Percentiles rank a stretch among this genome's conserved stretches.
Conservation (phyloP, 2,329 filamentous ascomycete species). For the Fusarium pininemorale region DNA sequence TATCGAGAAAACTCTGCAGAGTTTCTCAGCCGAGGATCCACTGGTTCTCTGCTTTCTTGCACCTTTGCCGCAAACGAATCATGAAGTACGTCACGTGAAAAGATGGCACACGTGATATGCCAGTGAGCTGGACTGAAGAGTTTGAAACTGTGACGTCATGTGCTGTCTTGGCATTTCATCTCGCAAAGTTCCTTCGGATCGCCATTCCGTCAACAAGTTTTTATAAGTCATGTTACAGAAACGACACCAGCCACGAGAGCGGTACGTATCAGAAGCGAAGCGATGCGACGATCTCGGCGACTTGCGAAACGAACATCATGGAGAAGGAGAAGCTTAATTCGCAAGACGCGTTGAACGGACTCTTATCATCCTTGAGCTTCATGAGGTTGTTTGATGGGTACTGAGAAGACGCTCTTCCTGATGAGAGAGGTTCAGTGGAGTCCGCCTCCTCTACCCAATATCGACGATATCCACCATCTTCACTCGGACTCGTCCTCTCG, state of each 20-base stretch:
- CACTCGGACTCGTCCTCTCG: slow-evolving; percentile 8
- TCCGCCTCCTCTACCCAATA: slow-evolving; percentile 4
- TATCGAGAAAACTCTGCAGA: slow-evolving; percentile 29
- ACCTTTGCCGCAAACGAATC: slow-evolving; percentile 17
- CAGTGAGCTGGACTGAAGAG: neutral
- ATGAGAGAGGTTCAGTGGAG: slow-evolving; percentile 24
- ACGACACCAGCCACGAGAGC: neutral
- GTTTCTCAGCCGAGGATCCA: slow-evolving; percentile 1
- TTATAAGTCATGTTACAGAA: neutral
- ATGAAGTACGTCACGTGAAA: slow-evolving; percentile 20
- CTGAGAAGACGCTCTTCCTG: neutral
- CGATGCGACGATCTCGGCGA: neutral
- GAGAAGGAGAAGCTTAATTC: slow-evolving; percentile 26
- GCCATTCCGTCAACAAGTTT: neutral
- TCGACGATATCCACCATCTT: slow-evolving; percentile 25
- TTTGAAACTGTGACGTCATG: slow-evolving; percentile 20
- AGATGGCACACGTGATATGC: neutral
- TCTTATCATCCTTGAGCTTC: slow-evolving; percentile 11
- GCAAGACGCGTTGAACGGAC: slow-evolving; percentile 4
- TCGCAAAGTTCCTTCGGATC: slow-evolving; percentile 6
- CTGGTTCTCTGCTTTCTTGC: neutral
- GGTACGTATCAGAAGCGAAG: neutral
- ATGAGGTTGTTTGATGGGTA: slow-evolving; percentile 33
- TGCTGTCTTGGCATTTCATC: neutral
- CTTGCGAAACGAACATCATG: neutral